These are phyloP conservation scores for Rhodotorula babjevae DNA, from an alignment of 768 basidiomycete genomes.

Conservation along the genomic window DNA sequence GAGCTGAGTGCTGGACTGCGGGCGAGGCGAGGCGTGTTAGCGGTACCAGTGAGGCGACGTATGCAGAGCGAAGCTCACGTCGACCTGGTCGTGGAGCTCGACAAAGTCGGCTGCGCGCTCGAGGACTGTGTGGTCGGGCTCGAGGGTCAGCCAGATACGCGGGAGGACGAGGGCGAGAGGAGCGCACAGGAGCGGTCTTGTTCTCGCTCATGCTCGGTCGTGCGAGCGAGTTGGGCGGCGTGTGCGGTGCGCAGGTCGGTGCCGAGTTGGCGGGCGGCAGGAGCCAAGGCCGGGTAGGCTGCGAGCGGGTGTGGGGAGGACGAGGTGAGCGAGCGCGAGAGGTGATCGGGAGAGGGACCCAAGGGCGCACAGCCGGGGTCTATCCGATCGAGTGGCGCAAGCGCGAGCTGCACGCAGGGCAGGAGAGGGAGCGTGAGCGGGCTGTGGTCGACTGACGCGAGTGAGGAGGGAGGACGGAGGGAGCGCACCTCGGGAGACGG, in stretches of 20 bases:
- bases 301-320: not conserved
- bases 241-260: slow-evolving; percentile 23
- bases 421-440: not conserved
- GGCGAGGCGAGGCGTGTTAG: too few relatives aligned
- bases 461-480: not conserved
- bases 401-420: not conserved
- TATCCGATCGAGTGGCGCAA: not conserved
- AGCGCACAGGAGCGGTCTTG: slow-evolving; percentile 24
- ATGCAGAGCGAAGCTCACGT: slow-evolving; percentile 52
- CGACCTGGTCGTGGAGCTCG: slow-evolving; percentile 85
- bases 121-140: slow-evolving; percentile 20
- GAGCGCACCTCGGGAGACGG: not conserved
- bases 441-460: too few relatives aligned
- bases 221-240: not conserved
- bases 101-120: slow-evolving; percentile 60
- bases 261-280: not conserved
- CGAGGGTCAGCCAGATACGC: not conserved
- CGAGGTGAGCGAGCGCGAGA: not conserved
- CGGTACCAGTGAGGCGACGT: too few relatives aligned
- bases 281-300: slow-evolving; percentile 26
- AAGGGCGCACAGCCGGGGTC: not conserved
- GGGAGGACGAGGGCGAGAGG: too few relatives aligned
- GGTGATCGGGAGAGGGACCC: not conserved
- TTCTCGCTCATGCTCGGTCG: not conserved
- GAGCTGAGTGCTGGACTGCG: slow-evolving; percentile 75